These are phyloP conservation scores for Rhodamnia rubescens DNA, from an alignment of 345 rosid genomes.

Conservation along the genomic window DNA sequence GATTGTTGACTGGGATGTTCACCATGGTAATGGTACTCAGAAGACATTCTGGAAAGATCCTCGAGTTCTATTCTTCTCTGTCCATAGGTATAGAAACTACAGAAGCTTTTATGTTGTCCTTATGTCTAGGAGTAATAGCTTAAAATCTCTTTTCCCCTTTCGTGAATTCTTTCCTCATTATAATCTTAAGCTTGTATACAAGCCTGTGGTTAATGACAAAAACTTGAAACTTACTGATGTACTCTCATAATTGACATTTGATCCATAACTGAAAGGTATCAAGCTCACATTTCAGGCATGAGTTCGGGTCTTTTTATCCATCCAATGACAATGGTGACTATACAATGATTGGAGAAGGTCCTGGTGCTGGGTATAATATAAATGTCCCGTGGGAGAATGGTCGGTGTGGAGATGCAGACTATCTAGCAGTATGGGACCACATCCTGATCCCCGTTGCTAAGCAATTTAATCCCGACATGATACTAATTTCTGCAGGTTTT, in stretches of 20 bases:
- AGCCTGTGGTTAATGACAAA: neutral
- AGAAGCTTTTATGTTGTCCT: neutral
- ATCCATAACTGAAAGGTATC: neutral
- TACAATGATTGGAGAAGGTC: slow-evolving; percentile 83
- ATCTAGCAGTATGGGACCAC: slow-evolving; percentile 90
- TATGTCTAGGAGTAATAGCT: neutral
- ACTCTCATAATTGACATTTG: neutral
- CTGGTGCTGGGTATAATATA: slow-evolving; percentile 84
- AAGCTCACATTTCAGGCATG: slow-evolving; percentile 48
- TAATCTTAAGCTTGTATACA: neutral
- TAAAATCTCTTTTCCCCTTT: neutral
- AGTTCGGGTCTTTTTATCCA: slow-evolving; percentile 77
- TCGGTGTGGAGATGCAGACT: slow-evolving; percentile 82
- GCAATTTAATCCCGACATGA: slow-evolving; percentile 70
- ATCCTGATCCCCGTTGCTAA: slow-evolving; percentile 74
- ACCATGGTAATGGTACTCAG: slow-evolving; percentile 96
- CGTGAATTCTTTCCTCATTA: neutral
- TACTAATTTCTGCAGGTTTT: slow-evolving; percentile 82
- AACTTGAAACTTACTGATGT: neutral
- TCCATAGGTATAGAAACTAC: slow-evolving; percentile 57
- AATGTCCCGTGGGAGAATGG: slow-evolving; percentile 95
- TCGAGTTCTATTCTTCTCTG: slow-evolving; percentile 89
- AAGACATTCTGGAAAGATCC: slow-evolving; percentile 88
- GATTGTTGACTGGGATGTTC: slow-evolving; percentile 98
- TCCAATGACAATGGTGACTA: slow-evolving; percentile 62